phyloP scores from a whole-genome alignment of 331 rosid genomes.

The Quercus lobata region DNA sequence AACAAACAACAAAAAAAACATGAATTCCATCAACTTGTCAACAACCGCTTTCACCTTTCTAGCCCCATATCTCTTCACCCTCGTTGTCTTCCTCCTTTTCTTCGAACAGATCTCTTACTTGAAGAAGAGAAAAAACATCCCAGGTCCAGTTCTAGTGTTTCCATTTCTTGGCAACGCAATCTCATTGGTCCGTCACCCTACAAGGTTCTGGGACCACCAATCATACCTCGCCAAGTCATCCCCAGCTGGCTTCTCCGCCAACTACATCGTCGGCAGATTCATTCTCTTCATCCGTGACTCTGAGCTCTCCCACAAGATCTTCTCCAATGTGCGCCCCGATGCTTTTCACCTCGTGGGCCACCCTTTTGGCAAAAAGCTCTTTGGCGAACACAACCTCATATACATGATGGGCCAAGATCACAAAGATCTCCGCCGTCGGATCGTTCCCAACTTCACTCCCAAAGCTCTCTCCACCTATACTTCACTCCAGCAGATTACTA shows the following conservation, averaged over 20 bases:
- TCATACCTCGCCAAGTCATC: slow-evolving; percentile 53
- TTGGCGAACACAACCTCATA: slow-evolving; percentile 84
- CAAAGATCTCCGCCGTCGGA: slow-evolving; percentile 82
- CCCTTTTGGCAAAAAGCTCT: slow-evolving; percentile 87
- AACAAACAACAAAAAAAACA: background rate
- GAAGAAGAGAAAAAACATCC: slow-evolving; percentile 37
- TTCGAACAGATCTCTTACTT: slow-evolving; percentile 68
- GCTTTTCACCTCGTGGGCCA: slow-evolving; percentile 79
- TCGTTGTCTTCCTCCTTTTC: slow-evolving; percentile 39
- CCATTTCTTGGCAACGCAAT: slow-evolving; percentile 80
- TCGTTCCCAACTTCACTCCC: slow-evolving; percentile 78
- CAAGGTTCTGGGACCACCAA: slow-evolving; percentile 71
- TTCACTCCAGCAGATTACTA: slow-evolving; percentile 60
- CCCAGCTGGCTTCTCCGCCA: slow-evolving; percentile 46
- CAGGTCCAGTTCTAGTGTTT: slow-evolving; percentile 55
- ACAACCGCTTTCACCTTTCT: slow-evolving; percentile 11
- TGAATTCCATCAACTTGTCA: background rate
- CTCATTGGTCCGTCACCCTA: slow-evolving; percentile 53
- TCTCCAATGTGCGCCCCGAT: slow-evolving; percentile 74
- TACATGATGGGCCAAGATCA: slow-evolving; percentile 83
- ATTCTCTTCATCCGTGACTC: slow-evolving; percentile 72
- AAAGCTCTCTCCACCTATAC: slow-evolving; percentile 78
- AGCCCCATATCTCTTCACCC: slow-evolving; percentile 33
- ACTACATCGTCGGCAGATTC: slow-evolving; percentile 78
- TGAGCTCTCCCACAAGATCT: slow-evolving; percentile 71